A percentile compares a stretch with the other conserved stretches of the same genome.
Conservation (phyloP, 305 asterid genomes). For the Rubia tinctorum region DNA sequence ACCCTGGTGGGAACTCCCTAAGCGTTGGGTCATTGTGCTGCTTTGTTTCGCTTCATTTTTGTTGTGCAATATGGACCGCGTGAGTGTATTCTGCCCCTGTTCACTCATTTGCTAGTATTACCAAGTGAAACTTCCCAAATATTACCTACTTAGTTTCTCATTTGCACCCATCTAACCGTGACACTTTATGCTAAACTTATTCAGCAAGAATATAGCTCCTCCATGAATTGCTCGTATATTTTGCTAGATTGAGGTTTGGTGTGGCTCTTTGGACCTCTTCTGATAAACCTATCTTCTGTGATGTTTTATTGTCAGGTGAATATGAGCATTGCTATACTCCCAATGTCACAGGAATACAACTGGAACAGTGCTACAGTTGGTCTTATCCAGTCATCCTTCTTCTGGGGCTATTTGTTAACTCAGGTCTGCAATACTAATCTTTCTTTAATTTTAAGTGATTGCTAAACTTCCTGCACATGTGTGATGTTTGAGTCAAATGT, state of each 20-base stretch:
- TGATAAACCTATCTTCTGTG: neutral
- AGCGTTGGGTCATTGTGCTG: constrained; percentile 89
- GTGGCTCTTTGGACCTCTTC: neutral
- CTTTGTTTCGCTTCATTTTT: constrained; percentile 89
- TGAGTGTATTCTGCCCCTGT: constrained; percentile 32
- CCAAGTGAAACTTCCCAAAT: neutral
- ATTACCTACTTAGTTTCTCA: neutral
- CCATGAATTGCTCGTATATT: neutral
- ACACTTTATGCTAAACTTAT: neutral
- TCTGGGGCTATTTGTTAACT: constrained; percentile 99
- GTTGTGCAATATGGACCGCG: constrained; percentile 98
- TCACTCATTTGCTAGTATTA: constrained; percentile 7
- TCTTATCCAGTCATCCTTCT: constrained; percentile 95
- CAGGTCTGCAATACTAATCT: constrained; percentile 50
- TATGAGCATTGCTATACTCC: constrained; percentile 99
- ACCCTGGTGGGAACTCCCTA: constrained; percentile 81
- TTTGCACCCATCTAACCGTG: neutral
- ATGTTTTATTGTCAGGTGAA: constrained; percentile 51
- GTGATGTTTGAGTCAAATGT: constrained; percentile 5
- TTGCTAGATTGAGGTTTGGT: neutral
- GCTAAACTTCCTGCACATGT: neutral
- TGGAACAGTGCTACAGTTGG: constrained; percentile 99
- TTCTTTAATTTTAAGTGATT: neutral
- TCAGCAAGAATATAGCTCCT: neutral
- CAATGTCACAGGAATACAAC: constrained; percentile 94